Conservation (phyloP, 2,329 filamentous ascomycete genomes). For the Aspergillus glaucus region DNA sequence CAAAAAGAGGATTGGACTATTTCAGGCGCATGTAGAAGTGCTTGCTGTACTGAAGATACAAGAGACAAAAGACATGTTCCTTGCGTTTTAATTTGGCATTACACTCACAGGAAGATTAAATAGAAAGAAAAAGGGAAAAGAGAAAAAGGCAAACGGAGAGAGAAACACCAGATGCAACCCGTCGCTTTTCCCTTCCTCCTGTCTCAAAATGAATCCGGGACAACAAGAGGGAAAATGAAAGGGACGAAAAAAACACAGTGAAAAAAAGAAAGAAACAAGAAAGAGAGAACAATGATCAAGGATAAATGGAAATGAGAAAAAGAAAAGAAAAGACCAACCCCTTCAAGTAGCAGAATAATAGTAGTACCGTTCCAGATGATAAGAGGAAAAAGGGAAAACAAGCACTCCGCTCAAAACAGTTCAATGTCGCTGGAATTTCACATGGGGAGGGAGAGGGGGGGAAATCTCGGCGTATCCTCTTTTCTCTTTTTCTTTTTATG, state of each 20-base stretch:
- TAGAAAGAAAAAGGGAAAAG: conserved; percentile 13
- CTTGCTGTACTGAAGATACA: no score
- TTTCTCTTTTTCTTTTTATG: not conserved
- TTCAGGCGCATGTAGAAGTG: no score
- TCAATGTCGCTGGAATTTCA: conserved; percentile 15
- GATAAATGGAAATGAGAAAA: conserved; percentile 7
- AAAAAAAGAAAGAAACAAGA: not conserved
- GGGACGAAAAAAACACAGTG: conserved; percentile 1
- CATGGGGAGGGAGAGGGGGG: conserved; percentile 13
- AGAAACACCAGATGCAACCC: conserved; percentile 24
- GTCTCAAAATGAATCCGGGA: not conserved
- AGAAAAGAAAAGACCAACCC: conserved; percentile 13
- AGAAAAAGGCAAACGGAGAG: conserved; percentile 16
- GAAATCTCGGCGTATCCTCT: conserved; percentile 8
- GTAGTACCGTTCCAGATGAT: conserved; percentile 18
- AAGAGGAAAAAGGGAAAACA: conserved; percentile 12
- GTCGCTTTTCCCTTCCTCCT: conserved; percentile 21
- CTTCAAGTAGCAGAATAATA: conserved; percentile 14
- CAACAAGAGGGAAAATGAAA: conserved; percentile 11
- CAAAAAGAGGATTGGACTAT: no score
- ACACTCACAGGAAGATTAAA: conserved; percentile 22
- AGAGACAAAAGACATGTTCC: conserved; percentile 15
- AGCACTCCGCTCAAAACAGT: conserved; percentile 12
- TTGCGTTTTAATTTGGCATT: conserved; percentile 26
- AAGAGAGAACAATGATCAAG: conserved; percentile 6